These are phyloP conservation scores for Trifolium dubium DNA, from an alignment of 306 rosid genomes.

Conservation along the genomic window DNA sequence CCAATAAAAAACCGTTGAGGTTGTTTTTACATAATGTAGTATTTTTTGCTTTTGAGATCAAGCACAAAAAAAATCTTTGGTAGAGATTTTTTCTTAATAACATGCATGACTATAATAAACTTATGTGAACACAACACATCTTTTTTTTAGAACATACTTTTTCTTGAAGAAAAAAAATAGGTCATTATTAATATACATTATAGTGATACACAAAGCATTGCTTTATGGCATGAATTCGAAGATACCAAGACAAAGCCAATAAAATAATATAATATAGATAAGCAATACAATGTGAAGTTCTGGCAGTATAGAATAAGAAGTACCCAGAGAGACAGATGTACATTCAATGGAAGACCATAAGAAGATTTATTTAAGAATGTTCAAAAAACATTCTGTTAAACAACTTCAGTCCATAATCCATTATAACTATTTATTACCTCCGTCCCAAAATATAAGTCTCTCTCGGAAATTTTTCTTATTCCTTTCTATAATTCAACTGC, in stretches of 20 bases:
- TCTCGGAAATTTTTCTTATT: not conserved
- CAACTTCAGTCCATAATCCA: not conserved
- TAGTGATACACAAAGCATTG: no score
- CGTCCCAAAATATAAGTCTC: not conserved
- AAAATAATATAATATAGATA: no score
- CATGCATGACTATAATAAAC: not conserved
- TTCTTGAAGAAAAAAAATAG: no score
- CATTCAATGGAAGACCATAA: not conserved
- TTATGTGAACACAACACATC: no score
- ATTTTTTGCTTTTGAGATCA: not conserved
- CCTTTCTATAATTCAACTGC: not conserved
- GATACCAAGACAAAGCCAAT: no score
- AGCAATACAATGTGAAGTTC: not conserved
- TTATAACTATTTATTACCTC: not conserved
- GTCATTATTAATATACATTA: no score
- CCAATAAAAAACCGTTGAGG: not conserved
- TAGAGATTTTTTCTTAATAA: not conserved
- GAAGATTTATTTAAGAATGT: constrained; percentile 6
- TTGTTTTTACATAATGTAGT: not conserved
- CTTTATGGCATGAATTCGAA: no score
- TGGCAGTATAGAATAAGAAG: not conserved
- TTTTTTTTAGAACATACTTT: no score
- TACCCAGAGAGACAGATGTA: not conserved
- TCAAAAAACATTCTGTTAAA: not conserved
- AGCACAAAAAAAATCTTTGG: not conserved